These are phyloP conservation scores for Chaetomium sp. DNA, from an alignment of 2,329 filamentous ascomycete species.

Conservation along the genomic window DNA sequence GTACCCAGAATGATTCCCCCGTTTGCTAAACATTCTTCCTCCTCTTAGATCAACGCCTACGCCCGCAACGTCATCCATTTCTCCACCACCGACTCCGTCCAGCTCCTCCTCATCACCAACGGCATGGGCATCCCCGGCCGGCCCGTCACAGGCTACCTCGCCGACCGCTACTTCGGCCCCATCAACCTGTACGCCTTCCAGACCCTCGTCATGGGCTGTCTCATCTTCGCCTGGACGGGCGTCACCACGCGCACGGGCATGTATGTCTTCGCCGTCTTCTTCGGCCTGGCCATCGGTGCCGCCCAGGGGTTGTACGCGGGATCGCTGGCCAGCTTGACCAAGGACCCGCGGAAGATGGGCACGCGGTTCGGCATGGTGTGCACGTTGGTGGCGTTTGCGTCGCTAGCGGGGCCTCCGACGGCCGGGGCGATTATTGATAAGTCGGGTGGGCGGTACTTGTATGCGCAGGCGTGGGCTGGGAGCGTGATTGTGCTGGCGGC, in stretches of 20 bases:
- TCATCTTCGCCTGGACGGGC: slow-evolving; percentile 50
- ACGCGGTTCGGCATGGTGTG: slow-evolving; percentile 42
- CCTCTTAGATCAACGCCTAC: slow-evolving; percentile 37
- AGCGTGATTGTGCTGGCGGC: slow-evolving; percentile 33
- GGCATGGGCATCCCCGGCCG: slow-evolving; percentile 51
- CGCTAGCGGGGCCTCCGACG: slow-evolving; percentile 39
- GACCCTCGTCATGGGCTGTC: slow-evolving; percentile 39
- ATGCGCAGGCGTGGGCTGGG: slow-evolving; percentile 43
- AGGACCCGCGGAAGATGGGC: slow-evolving; percentile 39
- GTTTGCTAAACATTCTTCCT: too few relatives aligned
- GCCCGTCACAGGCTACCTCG: slow-evolving; percentile 47
- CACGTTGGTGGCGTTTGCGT: slow-evolving; percentile 36
- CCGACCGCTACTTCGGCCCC: slow-evolving; percentile 46
- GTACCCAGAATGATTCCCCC: neutral
- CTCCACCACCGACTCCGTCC: slow-evolving; percentile 45
- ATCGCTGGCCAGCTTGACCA: slow-evolving; percentile 37
- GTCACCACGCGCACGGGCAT: slow-evolving; percentile 31
- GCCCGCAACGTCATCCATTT: slow-evolving; percentile 40
- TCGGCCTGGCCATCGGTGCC: slow-evolving; percentile 39
- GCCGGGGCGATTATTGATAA: slow-evolving; percentile 40
- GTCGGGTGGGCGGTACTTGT: slow-evolving; percentile 34
- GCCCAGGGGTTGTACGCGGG: slow-evolving; percentile 38
- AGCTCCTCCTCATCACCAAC: slow-evolving; percentile 54
- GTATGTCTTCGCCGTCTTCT: slow-evolving; percentile 36
- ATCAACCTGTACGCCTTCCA: slow-evolving; percentile 50